phyloP scores from a whole-genome alignment of 2,329 filamentous ascomycete species.

The Trichoderma harzianum region DNA sequence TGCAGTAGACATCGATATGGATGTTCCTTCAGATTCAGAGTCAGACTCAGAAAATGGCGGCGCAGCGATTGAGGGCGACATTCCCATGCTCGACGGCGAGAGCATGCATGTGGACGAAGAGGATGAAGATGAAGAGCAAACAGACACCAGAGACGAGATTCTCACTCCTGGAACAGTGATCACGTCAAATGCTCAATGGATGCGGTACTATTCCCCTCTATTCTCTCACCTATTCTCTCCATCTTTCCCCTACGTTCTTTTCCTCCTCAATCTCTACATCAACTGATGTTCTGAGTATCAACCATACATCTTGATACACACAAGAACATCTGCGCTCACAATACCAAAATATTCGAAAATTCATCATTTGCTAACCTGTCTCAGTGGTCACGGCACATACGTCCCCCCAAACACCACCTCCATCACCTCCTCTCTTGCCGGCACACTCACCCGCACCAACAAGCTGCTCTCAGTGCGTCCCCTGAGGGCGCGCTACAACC shows the following conservation, averaged over 20 bases:
- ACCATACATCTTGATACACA: not conserved
- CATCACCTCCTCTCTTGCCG: conserved; percentile 87
- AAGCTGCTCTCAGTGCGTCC: conserved; percentile 91
- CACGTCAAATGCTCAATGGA: conserved; percentile 93
- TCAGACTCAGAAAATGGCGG: conserved; percentile 38
- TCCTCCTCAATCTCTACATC: not conserved
- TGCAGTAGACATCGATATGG: conserved; percentile 17
- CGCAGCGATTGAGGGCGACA: conserved; percentile 43
- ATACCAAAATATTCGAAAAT: not conserved
- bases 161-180: conserved; percentile 88
- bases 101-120: conserved; percentile 32
- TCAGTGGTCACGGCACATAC: conserved; percentile 89
- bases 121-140: conserved; percentile 23
- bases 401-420: conserved; percentile 57
- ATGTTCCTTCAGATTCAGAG: conserved; percentile 40
- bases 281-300: not conserved
- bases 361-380: conserved; percentile 16
- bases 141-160: conserved; percentile 46
- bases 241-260: too few relatives aligned
- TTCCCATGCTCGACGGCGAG: conserved; percentile 44
- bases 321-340: not conserved
- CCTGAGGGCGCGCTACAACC: conserved; percentile 86
- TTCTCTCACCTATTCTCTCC: not conserved
- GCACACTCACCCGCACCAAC: conserved; percentile 89
- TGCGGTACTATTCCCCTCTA: conserved; percentile 55